phyloP scores from a whole-genome alignment of 1,284 basidiomycete genomes.

The Amylostereum chailletii region DNA sequence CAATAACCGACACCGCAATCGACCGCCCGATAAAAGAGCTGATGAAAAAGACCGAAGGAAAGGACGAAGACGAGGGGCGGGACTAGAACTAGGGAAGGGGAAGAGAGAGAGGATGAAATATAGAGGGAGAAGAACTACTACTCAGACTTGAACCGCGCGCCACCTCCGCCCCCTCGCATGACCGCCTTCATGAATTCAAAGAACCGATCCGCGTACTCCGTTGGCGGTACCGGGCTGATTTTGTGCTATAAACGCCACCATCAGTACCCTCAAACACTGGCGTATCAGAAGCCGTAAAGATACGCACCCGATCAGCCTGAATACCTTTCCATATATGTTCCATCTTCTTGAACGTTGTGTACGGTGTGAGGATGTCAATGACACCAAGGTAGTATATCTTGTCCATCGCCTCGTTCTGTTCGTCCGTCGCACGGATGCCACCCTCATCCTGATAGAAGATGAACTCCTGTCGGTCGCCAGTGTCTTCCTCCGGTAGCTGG shows the following conservation, averaged over 20 bases:
- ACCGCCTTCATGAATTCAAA: constrained; percentile 80
- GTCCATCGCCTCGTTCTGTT: constrained; percentile 65
- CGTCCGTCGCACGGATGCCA: constrained; percentile 85
- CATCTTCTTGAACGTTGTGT: constrained; percentile 68
- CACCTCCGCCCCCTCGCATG: constrained; percentile 77
- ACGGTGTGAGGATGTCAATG: constrained; percentile 94
- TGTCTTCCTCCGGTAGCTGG: constrained; percentile 63
- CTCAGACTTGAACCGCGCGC: constrained; percentile 35
- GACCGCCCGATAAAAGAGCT: too few species aligned
- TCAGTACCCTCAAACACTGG: neutral
- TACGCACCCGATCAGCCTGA: constrained; percentile 74
- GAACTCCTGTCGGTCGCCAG: constrained; percentile 75
- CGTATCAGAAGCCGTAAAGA: constrained; percentile 3
- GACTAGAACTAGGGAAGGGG: too few species aligned
- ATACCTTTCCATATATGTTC: constrained; percentile 94
- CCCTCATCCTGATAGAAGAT: constrained; percentile 98
- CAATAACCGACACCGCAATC: too few species aligned
- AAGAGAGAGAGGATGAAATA: too few species aligned
- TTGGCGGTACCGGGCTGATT: constrained; percentile 85
- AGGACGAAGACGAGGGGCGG: too few species aligned
- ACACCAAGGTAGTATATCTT: constrained; percentile 92
- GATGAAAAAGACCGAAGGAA: too few species aligned
- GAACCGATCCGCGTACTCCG: constrained; percentile 83
- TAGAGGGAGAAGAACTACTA: too few species aligned
- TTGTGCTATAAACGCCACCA: constrained; percentile 55